A percentile compares a stretch with the other conserved stretches of the same genome.
Evolutionary conservation across 164 flowering plant genomes (phyloP).

Genomic region (Magnolia changhungtana): DNA sequence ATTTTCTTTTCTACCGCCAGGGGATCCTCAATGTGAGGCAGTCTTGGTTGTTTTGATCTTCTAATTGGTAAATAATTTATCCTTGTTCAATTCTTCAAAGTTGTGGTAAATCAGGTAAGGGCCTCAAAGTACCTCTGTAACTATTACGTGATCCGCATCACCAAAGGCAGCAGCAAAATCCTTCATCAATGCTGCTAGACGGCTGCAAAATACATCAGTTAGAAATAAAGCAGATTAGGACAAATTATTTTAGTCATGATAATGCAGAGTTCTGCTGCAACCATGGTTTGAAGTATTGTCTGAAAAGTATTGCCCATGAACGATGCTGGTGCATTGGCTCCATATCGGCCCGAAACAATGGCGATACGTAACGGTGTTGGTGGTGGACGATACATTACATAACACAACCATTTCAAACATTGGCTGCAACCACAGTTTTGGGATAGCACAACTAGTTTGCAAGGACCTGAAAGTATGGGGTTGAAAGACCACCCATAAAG

Average conservation of each 20-base stretch:
- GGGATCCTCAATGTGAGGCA: no score
- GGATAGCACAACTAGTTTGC: not conserved
- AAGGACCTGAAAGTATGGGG: constrained; percentile 47
- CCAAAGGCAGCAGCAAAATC: constrained; percentile 39
- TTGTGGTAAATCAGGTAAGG: no score
- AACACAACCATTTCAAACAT: no score
- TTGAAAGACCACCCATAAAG: constrained; percentile 40
- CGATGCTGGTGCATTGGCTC: no score
- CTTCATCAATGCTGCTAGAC: constrained; percentile 39
- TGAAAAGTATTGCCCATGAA: no score
- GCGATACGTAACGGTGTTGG: no score
- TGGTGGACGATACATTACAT: no score
- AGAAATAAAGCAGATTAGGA: not conserved
- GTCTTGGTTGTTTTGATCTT: no score
- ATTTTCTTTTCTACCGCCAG: no score
- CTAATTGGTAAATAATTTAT: no score
- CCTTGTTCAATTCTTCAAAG: no score
- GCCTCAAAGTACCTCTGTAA: constrained; percentile 29
- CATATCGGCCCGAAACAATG: no score
- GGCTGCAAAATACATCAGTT: constrained; percentile 23
- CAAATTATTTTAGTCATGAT: not conserved
- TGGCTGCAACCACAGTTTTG: not conserved
- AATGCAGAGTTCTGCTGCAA: constrained; percentile 4
- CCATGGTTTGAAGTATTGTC: not conserved
- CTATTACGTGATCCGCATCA: constrained; percentile 39